A percentile compares a stretch with the other conserved stretches of the same genome.
Evolutionary conservation across 2,329 filamentous ascomycete species (phyloP).

Genomic region (Huntiella abstrusa): DNA sequence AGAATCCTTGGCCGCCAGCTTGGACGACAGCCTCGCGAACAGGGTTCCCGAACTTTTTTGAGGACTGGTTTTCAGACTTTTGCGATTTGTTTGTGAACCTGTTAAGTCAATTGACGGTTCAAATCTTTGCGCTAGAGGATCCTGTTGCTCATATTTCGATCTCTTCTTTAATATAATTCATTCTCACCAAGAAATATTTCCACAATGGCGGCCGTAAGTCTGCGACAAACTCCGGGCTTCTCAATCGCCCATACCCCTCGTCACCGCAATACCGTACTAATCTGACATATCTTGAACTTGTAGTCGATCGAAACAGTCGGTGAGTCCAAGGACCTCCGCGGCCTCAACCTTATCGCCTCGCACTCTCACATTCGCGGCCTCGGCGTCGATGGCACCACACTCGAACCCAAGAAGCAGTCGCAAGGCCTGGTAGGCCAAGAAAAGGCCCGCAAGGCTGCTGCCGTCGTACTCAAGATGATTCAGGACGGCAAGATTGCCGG

Average conservation of each 20-base stretch:
- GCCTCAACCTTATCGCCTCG: slow-evolving; percentile 91
- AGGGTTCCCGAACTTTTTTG: not conserved
- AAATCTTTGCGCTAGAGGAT: no score
- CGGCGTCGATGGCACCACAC: slow-evolving; percentile 76
- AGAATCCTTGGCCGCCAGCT: slow-evolving; percentile 1
- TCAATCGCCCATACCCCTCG: no score
- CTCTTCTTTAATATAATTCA: no score
- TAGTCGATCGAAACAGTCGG: slow-evolving; percentile 59
- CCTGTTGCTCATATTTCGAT: not conserved
- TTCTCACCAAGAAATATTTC: not conserved
- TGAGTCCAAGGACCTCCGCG: slow-evolving; percentile 88
- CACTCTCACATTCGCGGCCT: slow-evolving; percentile 96
- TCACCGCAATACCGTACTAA: slow-evolving; percentile 5
- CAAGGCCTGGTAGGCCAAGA: slow-evolving; percentile 93
- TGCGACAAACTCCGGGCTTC: not conserved
- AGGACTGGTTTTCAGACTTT: slow-evolving; percentile 16
- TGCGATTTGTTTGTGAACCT: not conserved
- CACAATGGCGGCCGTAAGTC: slow-evolving; percentile 35
- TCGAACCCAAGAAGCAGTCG: slow-evolving; percentile 68
- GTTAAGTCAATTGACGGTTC: no score
- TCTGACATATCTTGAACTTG: slow-evolving; percentile 4
- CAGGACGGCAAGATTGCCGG: slow-evolving; percentile 98
- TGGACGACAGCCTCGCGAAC: slow-evolving; percentile 7
- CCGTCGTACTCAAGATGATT: slow-evolving; percentile 95
- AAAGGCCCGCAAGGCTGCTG: slow-evolving; percentile 89